Percentiles rank a stretch among this genome's conserved stretches.
Conservation (phyloP, 345 rosid genomes). For the Eucalyptus cloeziana region DNA sequence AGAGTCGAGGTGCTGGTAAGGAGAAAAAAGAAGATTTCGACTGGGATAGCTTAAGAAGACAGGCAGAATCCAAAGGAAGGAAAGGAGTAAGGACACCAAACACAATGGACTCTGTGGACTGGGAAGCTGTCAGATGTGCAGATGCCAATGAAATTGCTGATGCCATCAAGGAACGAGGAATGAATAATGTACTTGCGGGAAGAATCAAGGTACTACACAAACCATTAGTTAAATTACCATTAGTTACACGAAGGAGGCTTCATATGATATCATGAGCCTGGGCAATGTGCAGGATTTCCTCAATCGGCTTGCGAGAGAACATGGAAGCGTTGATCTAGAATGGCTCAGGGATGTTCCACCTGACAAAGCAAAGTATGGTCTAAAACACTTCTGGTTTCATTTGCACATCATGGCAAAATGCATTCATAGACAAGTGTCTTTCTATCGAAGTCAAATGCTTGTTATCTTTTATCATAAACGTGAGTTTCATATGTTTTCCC, state of each 20-base stretch:
- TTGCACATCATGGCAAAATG: background rate
- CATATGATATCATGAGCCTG: background rate
- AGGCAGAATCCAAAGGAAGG: conserved; percentile 25
- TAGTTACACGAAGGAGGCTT: background rate
- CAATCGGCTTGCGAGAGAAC: conserved; percentile 54
- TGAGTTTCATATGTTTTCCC: background rate
- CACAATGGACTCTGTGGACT: conserved; percentile 78
- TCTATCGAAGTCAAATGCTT: background rate
- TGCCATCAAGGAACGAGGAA: conserved; percentile 79
- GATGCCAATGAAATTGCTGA: conserved; percentile 50
- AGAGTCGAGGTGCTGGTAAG: conserved; percentile 34
- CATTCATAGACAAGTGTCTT: background rate
- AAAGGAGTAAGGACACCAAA: conserved; percentile 44
- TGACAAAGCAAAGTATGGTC: conserved; percentile 76
- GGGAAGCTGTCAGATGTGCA: conserved; percentile 71
- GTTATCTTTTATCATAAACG: background rate
- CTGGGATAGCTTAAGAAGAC: conserved; percentile 81
- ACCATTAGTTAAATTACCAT: background rate
- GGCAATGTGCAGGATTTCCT: conserved; percentile 69
- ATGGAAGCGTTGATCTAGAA: conserved; percentile 78
- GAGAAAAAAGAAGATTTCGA: conserved; percentile 38
- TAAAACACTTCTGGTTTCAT: background rate
- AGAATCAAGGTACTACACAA: conserved; percentile 62
- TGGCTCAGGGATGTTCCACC: conserved; percentile 97
- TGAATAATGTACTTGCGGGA: conserved; percentile 79